phyloP scores from a whole-genome alignment of 2,329 filamentous ascomycete genomes.

The Dactylellina parvicollis region DNA sequence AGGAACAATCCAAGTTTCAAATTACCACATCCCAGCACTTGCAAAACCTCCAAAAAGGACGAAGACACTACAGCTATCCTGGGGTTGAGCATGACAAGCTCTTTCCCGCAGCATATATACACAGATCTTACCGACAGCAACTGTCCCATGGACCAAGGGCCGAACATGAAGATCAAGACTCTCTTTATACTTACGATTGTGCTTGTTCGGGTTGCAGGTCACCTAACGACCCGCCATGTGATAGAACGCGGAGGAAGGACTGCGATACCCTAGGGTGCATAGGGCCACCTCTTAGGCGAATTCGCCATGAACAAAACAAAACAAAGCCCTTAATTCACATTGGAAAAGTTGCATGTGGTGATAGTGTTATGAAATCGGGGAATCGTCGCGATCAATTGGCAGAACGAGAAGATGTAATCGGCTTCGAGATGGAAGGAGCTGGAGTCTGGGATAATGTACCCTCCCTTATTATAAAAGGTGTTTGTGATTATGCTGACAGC shows the following conservation, averaged over 20 bases:
- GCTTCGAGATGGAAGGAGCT: slow-evolving; percentile 60
- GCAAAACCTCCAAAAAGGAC: too few species aligned
- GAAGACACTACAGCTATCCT: too few species aligned
- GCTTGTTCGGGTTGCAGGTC: too few species aligned
- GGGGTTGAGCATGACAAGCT: too few species aligned
- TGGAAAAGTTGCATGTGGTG: slow-evolving; percentile 60
- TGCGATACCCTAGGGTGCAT: too few species aligned
- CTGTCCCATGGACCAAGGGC: too few species aligned
- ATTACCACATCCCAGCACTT: slow-evolving; percentile 12
- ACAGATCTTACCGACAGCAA: too few species aligned
- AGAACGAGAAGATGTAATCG: slow-evolving; percentile 55
- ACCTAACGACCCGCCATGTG: too few species aligned
- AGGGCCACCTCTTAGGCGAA: too few species aligned
- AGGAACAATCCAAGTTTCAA: slow-evolving; percentile 47
- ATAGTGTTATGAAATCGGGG: slow-evolving; percentile 60
- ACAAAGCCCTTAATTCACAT: slow-evolving; percentile 58
- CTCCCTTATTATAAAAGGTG: slow-evolving; percentile 59
- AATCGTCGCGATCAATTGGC: slow-evolving; percentile 57
- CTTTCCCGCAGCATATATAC: too few species aligned
- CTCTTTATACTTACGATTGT: too few species aligned
- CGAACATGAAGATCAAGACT: too few species aligned
- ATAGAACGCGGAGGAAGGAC: neutral
- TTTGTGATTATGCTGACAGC: slow-evolving; percentile 60
- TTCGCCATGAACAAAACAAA: neutral
- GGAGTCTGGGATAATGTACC: slow-evolving; percentile 58